Evolutionary conservation across 768 basidiomycete genomes (phyloP), one percentile per base, ranked within the genome.

Genomic region (Panus rudis): DNA sequence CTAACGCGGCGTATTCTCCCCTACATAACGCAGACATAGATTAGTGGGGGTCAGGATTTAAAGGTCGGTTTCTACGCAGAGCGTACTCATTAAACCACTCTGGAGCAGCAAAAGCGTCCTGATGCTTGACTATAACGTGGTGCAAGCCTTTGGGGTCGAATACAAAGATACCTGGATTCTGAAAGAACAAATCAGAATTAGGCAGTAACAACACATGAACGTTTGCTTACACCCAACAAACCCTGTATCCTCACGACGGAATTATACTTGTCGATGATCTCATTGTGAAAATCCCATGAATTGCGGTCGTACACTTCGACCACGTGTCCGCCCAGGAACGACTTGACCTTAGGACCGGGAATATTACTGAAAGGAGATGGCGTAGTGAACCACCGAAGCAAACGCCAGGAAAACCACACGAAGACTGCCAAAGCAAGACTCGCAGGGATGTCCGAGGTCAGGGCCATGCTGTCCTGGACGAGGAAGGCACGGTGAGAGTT

Each of bases 121-220:
- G 46, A 4, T 46, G 27, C 35, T 51, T 47, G 24, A 49, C 32
- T 21, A 53, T 13, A 19, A 50, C 43, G 25, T 38, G 21, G 11
- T 48, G 32, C 22, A 49, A 25, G 8, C 41, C 50, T 30, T 37
- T 43, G 19, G 51, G 48, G 21, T 55, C 47, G 35, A 38, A 55
- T 6, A 46, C 35, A 17, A 46, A 41, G 6, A 53, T 38, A 6
- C 31, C 38, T 32, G 28, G 33, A 23, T 16, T 33, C 48, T 48
- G 27, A 11, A 34, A 20, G 17, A 23, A 7, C 23, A 14, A 20
- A 28, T 20, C 12, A 41, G 19, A 7, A 13, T 27, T 13, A 30
- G 7, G 19, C 13, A 11, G 28, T n/a, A 4, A 17, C 25, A 43
- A 27, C 21, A 21, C 20, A 8, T 7, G 14, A 16, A 20, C 14